Percentiles rank a stretch among this genome's conserved stretches.
These are phyloP conservation scores for Agarophyton chilense DNA, from an alignment of 23 red algal genomes.

Conservation along the genomic window DNA sequence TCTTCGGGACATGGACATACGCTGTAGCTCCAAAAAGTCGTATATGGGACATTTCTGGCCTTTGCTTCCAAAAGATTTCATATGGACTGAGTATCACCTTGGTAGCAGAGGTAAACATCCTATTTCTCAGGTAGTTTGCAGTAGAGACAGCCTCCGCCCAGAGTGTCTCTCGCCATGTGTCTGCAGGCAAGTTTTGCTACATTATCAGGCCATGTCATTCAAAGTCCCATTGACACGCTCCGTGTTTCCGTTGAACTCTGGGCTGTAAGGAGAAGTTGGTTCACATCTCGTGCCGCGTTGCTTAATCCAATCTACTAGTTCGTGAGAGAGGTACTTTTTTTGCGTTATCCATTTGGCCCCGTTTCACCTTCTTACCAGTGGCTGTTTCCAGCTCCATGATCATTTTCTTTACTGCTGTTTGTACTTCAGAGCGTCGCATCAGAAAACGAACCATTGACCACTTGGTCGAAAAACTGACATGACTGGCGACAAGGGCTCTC, in stretches of 20 bases:
- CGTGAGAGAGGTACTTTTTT: slow-evolving; percentile 1
- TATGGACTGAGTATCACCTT: neutral
- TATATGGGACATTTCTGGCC: slow-evolving; percentile 1
- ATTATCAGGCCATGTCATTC: neutral
- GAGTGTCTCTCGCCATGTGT: neutral
- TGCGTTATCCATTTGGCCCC: slow-evolving; percentile 1
- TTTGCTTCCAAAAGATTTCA: neutral
- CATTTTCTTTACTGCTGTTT: slow-evolving; percentile 13
- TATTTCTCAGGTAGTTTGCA: neutral
- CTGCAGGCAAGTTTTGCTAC: neutral
- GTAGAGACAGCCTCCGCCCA: slow-evolving; percentile 3
- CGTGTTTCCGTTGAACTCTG: slow-evolving; percentile 28
- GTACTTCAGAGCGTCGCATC: slow-evolving; percentile 5
- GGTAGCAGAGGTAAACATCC: neutral
- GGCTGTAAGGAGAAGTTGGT: neutral
- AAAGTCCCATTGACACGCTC: slow-evolving; percentile 11
- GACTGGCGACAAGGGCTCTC: slow-evolving; percentile 6
- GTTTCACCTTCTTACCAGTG: neutral
- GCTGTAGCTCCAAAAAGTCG: slow-evolving; percentile 10
- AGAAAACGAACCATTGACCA: slow-evolving; percentile 8
- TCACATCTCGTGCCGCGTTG: neutral
- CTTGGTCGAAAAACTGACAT: slow-evolving; percentile 21
- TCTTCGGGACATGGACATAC: slow-evolving; percentile 22
- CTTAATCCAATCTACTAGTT: slow-evolving; percentile 26
- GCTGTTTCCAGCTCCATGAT: neutral